Percentiles rank a stretch among this genome's conserved stretches.
These are phyloP conservation scores for Botrytis paeoniae DNA, from an alignment of 2,329 filamentous ascomycete genomes.

Conservation along the genomic window DNA sequence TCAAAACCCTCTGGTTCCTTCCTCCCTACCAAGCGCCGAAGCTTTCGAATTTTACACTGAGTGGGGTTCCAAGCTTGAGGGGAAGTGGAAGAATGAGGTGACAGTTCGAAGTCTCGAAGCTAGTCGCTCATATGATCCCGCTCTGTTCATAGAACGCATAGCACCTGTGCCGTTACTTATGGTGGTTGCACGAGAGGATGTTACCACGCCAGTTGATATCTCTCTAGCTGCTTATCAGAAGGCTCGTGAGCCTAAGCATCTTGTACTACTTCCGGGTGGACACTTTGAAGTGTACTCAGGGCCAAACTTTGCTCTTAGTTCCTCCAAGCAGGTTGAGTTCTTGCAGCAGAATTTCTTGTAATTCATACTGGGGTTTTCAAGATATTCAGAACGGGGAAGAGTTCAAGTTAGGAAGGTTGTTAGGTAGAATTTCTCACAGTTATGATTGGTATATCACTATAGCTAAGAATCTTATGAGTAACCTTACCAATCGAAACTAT, in stretches of 20 bases:
- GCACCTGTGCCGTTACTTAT: too few relatives aligned
- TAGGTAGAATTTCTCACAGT: background rate
- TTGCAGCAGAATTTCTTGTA: constrained; percentile 23
- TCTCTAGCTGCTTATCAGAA: too few relatives aligned
- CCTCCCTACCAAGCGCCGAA: constrained; percentile 39
- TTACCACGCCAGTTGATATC: too few relatives aligned
- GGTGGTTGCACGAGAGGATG: too few relatives aligned
- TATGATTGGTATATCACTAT: too few relatives aligned
- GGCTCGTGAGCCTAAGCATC: too few relatives aligned
- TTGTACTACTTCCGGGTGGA: too few relatives aligned
- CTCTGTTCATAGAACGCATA: too few relatives aligned
- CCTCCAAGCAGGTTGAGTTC: constrained; percentile 42
- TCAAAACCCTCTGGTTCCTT: constrained; percentile 35
- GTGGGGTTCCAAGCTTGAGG: constrained; percentile 27
- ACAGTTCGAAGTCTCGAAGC: too few relatives aligned
- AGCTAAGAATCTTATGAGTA: too few relatives aligned
- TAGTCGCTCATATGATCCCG: too few relatives aligned
- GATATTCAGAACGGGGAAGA: background rate
- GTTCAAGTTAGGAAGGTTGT: background rate
- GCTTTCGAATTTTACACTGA: constrained; percentile 38
- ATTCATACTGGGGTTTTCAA: background rate
- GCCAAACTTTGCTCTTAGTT: constrained; percentile 37
- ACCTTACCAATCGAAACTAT: too few relatives aligned
- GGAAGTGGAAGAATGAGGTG: background rate
- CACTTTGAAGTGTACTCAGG: background rate